Percentiles rank a stretch among this genome's conserved stretches.
Evolutionary conservation across 768 basidiomycete species (phyloP).

Genomic region (Suillus sp.): DNA sequence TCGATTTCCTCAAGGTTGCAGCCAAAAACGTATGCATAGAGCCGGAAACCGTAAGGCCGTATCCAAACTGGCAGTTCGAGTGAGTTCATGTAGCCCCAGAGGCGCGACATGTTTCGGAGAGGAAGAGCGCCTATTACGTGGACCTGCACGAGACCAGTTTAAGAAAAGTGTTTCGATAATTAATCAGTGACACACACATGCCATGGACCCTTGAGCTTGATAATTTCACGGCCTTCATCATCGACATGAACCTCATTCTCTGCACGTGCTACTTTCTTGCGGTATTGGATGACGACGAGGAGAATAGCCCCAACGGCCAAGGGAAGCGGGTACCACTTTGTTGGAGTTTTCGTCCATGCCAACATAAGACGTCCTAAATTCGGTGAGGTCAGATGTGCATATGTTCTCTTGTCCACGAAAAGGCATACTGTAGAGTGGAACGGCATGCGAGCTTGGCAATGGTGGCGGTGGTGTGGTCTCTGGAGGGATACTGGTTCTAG

Average conservation of each 20-base stretch:
- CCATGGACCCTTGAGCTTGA: conserved; percentile 88
- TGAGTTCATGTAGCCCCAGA: conserved; percentile 97
- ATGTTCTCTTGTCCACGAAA: neutral
- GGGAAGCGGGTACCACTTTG: conserved; percentile 94
- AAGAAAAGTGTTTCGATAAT: neutral
- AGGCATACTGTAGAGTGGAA: conserved; percentile 51
- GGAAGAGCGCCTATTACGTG: conserved; percentile 95
- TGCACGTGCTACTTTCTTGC: conserved; percentile 53
- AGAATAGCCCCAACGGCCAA: conserved; percentile 89
- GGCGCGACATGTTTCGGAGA: conserved; percentile 89
- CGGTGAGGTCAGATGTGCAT: conserved; percentile 14
- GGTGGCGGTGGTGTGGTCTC: conserved; percentile 54
- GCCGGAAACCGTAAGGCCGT: conserved; percentile 83
- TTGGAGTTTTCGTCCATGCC: conserved; percentile 86
- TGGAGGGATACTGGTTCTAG: conserved; percentile 28
- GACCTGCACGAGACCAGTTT: conserved; percentile 54
- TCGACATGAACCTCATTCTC: conserved; percentile 73
- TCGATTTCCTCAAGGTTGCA: conserved; percentile 95
- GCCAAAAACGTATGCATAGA: conserved; percentile 88
- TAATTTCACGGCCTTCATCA: conserved; percentile 80
- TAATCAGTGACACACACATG: conserved; percentile 57
- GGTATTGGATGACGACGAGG: conserved; percentile 76
- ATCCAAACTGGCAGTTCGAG: conserved; percentile 94
- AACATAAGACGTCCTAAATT: conserved; percentile 60
- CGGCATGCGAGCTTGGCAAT: conserved; percentile 37